These are phyloP conservation scores for Castanea crenata DNA, from an alignment of 306 rosid genomes.

Conservation along the genomic window DNA sequence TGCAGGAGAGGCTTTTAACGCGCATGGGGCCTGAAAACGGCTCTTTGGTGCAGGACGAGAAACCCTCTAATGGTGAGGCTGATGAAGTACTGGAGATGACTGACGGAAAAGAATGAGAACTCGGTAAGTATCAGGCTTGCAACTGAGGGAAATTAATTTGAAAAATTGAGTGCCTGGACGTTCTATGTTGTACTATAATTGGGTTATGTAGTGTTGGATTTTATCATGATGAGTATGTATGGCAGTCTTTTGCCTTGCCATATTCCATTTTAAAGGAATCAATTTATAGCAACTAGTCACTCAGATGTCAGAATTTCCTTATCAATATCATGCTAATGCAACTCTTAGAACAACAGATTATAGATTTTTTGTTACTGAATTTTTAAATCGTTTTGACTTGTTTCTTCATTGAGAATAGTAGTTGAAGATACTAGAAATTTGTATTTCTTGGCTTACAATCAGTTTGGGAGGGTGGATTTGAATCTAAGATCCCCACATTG, in stretches of 20 bases:
- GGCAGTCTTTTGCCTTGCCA: neutral
- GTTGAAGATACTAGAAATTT: too few species aligned
- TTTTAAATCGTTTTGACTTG: too few species aligned
- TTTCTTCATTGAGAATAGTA: too few species aligned
- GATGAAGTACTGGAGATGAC: slow-evolving; percentile 31
- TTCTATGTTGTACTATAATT: slow-evolving; percentile 5
- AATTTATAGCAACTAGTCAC: neutral
- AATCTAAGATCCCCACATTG: too few species aligned
- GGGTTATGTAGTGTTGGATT: neutral
- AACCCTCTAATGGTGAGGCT: slow-evolving; percentile 24
- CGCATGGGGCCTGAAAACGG: slow-evolving; percentile 48
- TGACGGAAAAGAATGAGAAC: slow-evolving; percentile 22
- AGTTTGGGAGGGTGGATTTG: too few species aligned
- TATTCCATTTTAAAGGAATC: neutral
- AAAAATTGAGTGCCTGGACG: neutral
- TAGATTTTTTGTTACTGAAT: neutral
- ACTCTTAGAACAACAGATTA: neutral
- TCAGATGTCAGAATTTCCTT: neutral
- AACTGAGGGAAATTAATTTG: slow-evolving; percentile 5
- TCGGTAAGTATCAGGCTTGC: neutral
- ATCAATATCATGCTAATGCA: neutral
- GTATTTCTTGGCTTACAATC: too few species aligned
- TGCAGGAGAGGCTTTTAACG: slow-evolving; percentile 66
- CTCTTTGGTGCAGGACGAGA: slow-evolving; percentile 24
- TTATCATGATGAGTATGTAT: neutral